Conservation (phyloP, 1,284 basidiomycete species). For the Cutaneotrichosporon spelunceum region DNA sequence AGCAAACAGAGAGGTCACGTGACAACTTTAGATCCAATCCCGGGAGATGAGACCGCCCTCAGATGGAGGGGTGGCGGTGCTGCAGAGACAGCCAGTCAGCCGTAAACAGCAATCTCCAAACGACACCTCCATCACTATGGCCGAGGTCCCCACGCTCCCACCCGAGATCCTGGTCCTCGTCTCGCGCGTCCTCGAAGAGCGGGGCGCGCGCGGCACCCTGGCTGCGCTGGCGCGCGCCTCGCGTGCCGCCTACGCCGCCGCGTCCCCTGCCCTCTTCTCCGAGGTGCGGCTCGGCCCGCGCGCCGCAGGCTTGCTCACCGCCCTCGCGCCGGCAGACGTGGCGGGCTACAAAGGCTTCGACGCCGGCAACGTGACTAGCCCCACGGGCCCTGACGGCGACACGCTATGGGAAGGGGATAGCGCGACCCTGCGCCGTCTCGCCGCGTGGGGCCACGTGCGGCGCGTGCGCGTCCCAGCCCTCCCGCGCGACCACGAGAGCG, state of each 20-base stretch:
- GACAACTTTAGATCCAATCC: too few species aligned
- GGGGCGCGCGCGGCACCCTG: conserved; percentile 14
- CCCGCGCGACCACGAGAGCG: conserved; percentile 4
- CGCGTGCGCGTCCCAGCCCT: conserved; percentile 4
- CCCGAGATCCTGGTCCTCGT: conserved; percentile 30
- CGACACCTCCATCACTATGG: too few species aligned
- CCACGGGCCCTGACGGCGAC: too few species aligned
- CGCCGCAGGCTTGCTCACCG: neutral
- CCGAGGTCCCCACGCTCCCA: too few species aligned
- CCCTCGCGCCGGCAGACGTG: neutral
- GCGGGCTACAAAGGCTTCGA: conserved; percentile 3
- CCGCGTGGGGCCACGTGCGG: neutral
- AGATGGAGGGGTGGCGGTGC: too few species aligned
- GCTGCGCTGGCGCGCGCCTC: conserved; percentile 20
- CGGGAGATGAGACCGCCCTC: too few species aligned
- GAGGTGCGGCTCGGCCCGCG: conserved; percentile 10
- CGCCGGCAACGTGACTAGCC: too few species aligned
- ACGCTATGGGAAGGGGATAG: neutral
- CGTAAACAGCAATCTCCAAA: too few species aligned
- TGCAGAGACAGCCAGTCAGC: too few species aligned
- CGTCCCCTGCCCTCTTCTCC: conserved; percentile 26
- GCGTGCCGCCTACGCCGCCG: conserved; percentile 24
- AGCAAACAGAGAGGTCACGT: too few species aligned
- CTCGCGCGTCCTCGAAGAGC: conserved; percentile 19
- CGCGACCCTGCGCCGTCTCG: neutral